Percentiles rank a stretch among this genome's conserved stretches.
Conservation (phyloP, 257 asterid species). For the Euphrasia confusa region DNA sequence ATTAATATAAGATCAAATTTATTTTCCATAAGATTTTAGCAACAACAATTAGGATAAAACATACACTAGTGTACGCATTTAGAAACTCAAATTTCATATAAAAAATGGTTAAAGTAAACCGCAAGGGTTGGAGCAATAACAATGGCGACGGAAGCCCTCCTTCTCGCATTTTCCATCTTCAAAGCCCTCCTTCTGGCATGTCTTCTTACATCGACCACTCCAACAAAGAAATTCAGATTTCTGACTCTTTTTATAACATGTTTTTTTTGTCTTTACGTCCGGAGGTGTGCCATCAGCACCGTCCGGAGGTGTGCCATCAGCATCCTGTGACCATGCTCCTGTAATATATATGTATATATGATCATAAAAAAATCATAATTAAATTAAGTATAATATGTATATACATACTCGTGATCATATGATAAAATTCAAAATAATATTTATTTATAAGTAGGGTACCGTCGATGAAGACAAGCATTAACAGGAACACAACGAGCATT, state of each 20-base stretch:
- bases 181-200: constrained; percentile 21
- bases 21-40: too few relatives aligned
- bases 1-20: too few relatives aligned
- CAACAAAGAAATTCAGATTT: background rate
- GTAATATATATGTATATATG: background rate
- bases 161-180: too few relatives aligned
- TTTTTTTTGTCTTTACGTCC: background rate
- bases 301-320: too few relatives aligned
- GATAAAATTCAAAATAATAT: background rate
- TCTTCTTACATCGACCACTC: background rate
- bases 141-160: constrained; percentile 15
- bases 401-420: too few relatives aligned
- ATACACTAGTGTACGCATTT: too few relatives aligned
- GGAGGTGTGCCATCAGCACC: too few relatives aligned
- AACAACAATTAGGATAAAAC: too few relatives aligned
- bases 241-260: constrained; percentile 14
- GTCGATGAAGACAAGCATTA: constrained; percentile 11
- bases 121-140: constrained; percentile 25
- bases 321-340: background rate
- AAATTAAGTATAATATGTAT: background rate
- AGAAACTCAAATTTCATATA: too few relatives aligned
- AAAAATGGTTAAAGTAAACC: too few relatives aligned
- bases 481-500: background rate
- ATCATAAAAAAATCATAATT: too few relatives aligned
- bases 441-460: background rate